These are phyloP conservation scores for Schoenoplectus tabernaemontani DNA, from an alignment of 202 grass and related monocot genomes.

Conservation along the genomic window DNA sequence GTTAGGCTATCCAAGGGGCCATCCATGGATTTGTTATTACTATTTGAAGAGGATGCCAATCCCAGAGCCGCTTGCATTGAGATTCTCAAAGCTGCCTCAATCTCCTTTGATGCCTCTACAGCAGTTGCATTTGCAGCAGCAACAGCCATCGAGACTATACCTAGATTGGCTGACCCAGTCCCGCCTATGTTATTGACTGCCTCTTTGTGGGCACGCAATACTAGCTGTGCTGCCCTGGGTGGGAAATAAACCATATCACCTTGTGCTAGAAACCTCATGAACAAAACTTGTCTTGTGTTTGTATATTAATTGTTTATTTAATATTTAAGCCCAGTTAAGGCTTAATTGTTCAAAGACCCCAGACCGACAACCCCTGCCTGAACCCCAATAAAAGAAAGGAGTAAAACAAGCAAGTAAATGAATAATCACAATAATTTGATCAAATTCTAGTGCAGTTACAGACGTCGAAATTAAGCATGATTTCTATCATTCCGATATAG, in stretches of 20 bases:
- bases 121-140: conserved; percentile 77
- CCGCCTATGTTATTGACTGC: conserved; percentile 69
- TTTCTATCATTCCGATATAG: background rate
- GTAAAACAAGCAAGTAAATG: background rate
- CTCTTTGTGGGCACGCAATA: conserved; percentile 74
- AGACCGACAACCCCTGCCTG: background rate
- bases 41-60: conserved; percentile 27
- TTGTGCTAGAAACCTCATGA: background rate
- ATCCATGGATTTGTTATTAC: conserved; percentile 51
- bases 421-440: background rate
- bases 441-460: background rate
- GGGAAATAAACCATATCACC: background rate
- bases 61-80: conserved; percentile 61
- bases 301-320: background rate
- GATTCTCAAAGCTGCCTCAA: conserved; percentile 84
- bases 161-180: conserved; percentile 60
- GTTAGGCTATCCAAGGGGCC: conserved; percentile 87
- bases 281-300: background rate
- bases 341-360: background rate
- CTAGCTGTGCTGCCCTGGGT: conserved; percentile 72
- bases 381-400: too few species aligned
- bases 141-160: conserved; percentile 76
- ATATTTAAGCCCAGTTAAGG: background rate
- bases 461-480: background rate
- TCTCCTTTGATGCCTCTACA: conserved; percentile 81